Base-by-base conservation (phyloP, 768 basidiomycete species). In the Rubroboletus satanas region DNA sequence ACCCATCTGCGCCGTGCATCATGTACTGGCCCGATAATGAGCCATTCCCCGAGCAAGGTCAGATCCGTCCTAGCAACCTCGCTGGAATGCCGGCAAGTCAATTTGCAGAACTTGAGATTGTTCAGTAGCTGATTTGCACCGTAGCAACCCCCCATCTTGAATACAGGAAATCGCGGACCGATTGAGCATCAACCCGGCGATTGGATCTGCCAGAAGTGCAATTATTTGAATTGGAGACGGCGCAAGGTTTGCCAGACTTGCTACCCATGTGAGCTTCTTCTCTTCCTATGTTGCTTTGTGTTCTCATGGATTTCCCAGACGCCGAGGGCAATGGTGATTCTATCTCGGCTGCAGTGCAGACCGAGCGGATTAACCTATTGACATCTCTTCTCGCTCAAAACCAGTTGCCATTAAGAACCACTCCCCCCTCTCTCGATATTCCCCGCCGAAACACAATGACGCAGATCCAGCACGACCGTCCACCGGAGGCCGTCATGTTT, bases 1-100 rank as follows among this genome's bases (percentile, higher is more conserved):
- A 93, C 66, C 88, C 89, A 18, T 67, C 83, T 46, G 63, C 74
- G 29, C 87, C 90, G 4, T 90, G 90, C 62, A 78, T 91, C 73
- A 85, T 93, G 83, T 93, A 87, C 62, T 93, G 91, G 91, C 90
- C 91, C 5, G 90, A 92, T 69, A 93, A 93, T 62, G 91, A 93
- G 66, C 80, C 88, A 5, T 75, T 90, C 57, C 91, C 91, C 1
- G 86, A 88, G 60, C 84, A 83, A 66, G 83, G 87, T 12, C 91
- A 93, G 73, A 88, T 87, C 54, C 77, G 88, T 4, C 88, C 87
- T 0, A 77, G 73, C 56, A 76, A 66, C 21, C 71, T 85, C 17
- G 71, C 74, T 49, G 83, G 83, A 17, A 61, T 83, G 35, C 75
- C 82, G 48, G 87, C 87, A 65, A 57, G 80, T 63, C 23, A 14